phyloP scores from a whole-genome alignment of 2,329 filamentous ascomycete species.

The Metarhizium guizhouense region DNA sequence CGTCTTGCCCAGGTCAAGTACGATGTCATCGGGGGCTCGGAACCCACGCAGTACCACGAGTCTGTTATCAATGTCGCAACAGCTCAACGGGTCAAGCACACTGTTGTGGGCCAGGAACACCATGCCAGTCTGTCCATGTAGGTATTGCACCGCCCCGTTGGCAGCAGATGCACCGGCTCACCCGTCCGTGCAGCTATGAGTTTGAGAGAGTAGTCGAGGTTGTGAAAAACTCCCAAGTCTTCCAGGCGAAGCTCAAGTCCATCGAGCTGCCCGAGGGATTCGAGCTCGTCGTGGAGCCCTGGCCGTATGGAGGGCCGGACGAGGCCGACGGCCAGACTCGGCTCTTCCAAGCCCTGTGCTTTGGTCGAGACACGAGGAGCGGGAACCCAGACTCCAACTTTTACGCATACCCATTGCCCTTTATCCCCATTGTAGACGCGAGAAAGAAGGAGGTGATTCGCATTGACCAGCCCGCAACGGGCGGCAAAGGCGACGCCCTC shows the following conservation, averaged over 20 bases:
- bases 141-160: slow-evolving; percentile 2
- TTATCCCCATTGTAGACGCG: slow-evolving; percentile 14
- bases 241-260: slow-evolving; percentile 21
- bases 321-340: slow-evolving; percentile 19
- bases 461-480: slow-evolving; percentile 25
- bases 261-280: slow-evolving; percentile 18
- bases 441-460: slow-evolving; percentile 21
- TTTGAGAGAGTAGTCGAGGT: slow-evolving; percentile 26
- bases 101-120: slow-evolving; percentile 18
- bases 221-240: slow-evolving; percentile 18
- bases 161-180: background rate
- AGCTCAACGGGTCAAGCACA: slow-evolving; percentile 14
- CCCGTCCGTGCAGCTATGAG: slow-evolving; percentile 15
- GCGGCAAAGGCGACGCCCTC: slow-evolving; percentile 18
- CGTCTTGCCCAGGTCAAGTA: slow-evolving; percentile 34
- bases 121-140: slow-evolving; percentile 23
- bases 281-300: slow-evolving; percentile 23
- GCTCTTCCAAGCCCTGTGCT: slow-evolving; percentile 25
- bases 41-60: slow-evolving; percentile 22
- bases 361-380: slow-evolving; percentile 19
- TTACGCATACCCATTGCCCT: slow-evolving; percentile 34
- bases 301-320: slow-evolving; percentile 23
- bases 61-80: slow-evolving; percentile 23
- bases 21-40: slow-evolving; percentile 21
- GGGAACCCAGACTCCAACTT: background rate